phyloP scores from a whole-genome alignment of 805 yeast genomes.

The Wilhelminamyces savonicus region DNA sequence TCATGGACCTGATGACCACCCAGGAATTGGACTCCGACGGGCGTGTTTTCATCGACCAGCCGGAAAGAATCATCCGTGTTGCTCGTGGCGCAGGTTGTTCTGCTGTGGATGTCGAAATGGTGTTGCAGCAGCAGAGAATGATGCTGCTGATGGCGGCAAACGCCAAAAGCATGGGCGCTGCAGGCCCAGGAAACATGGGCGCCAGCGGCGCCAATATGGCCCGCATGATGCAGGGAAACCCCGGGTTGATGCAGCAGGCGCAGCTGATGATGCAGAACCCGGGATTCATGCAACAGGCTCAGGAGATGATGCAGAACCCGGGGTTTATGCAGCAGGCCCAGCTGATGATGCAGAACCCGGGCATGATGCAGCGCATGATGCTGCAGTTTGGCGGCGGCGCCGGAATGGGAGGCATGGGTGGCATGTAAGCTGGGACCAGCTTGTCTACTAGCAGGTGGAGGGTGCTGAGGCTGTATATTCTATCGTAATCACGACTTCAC shows the following conservation, averaged over 20 bases:
- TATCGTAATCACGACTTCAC: too few relatives aligned
- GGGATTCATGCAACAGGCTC: slow-evolving; percentile 50
- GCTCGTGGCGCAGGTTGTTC: slow-evolving; percentile 94
- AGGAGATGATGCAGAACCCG: slow-evolving; percentile 4
- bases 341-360: slow-evolving; percentile 43
- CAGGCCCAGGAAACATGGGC: slow-evolving; percentile 17
- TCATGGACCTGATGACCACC: slow-evolving; percentile 94
- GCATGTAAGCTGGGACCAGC: too few relatives aligned
- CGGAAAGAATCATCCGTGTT: slow-evolving; percentile 79
- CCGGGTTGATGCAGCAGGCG: slow-evolving; percentile 46
- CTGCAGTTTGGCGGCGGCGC: slow-evolving; percentile 74
- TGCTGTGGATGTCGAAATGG: slow-evolving; percentile 89
- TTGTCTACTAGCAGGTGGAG: too few relatives aligned
- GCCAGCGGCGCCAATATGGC: slow-evolving; percentile 11
- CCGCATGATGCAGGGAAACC: slow-evolving; percentile 6
- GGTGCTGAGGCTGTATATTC: too few relatives aligned
- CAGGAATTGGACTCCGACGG: slow-evolving; percentile 91
- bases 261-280: slow-evolving; percentile 44
- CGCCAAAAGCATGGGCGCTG: slow-evolving; percentile 48
- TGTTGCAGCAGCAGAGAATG: slow-evolving; percentile 83
- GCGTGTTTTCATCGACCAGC: slow-evolving; percentile 67
- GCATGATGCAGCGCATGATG: slow-evolving; percentile 67
- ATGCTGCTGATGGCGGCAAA: slow-evolving; percentile 90
- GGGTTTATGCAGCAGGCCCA: slow-evolving; percentile 43
- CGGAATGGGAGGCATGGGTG: too few relatives aligned